Base-by-base conservation (phyloP, 352 stramenopile genomes). In the Phytophthora pinifolia region DNA sequence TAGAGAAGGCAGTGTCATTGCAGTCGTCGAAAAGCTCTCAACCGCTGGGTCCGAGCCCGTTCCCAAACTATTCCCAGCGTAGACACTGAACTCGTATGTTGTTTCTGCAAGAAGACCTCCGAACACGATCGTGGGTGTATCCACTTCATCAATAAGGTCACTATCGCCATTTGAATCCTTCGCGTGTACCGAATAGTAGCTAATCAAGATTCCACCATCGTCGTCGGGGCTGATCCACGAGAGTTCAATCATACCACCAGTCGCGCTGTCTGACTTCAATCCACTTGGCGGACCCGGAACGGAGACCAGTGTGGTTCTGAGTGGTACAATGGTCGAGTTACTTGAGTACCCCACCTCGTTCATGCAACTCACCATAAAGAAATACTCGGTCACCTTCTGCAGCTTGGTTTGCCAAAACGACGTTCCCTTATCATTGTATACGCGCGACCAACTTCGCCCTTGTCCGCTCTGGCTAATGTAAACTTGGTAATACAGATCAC, bases 321-420 rank as follows among this genome's bases (percentile, higher is more conserved):
- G 64, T 2, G 51, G 17, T 7, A 45, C 62, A 2, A 37, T n/a
- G 0, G 36, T 48, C 0, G 76, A 84, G 33, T 72, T 67, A 4
- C 13, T 14, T 0, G 74, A 81, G 33, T 74, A 78, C 2, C 72
- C 76, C 5, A 82, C 37, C 15, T 77, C 61, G 42, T 87, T 89
- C 44, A 73, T 35, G 31, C 67, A 75, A 4, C 60, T 70, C 14
- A 65, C 58, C 54, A 65, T 81, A 63, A 89, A 86, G 13, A 55
- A n/a, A 51, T 89, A 89, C 4, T 61, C 18, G 0, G 65, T 76
- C 8, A 60, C 47, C 32, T 72, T 80, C 27, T 74, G 42, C 1
- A 89, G 66, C 31, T 73, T 67, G 0, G 76, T 81, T 33, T 80
- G 74, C 76, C 76, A 87, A n/a, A 69, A 77, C 5, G 65, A 64